Conservation (phyloP, 129 eudicot species). For the Mikania micrantha region DNA sequence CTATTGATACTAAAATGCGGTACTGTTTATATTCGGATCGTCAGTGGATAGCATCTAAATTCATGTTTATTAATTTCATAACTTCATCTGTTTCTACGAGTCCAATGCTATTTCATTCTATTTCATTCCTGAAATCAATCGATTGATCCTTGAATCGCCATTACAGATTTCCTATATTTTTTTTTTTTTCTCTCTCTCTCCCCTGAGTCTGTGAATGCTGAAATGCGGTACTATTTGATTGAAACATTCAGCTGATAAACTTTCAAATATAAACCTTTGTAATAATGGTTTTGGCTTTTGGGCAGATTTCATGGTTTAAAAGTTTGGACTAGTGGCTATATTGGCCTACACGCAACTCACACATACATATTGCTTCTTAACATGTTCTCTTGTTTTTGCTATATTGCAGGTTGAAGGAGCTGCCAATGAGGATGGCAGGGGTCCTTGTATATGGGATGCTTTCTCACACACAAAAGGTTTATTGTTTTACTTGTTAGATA, state of each 20-base stretch:
- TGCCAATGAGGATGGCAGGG: slow-evolving; percentile 54
- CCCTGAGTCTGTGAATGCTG: slow-evolving; percentile 3
- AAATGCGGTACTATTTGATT: neutral
- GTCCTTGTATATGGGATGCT: slow-evolving; percentile 80
- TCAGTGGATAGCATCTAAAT: neutral
- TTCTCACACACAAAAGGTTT: slow-evolving; percentile 46
- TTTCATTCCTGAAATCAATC: too few species aligned
- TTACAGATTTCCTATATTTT: neutral
- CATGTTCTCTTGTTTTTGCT: slow-evolving; percentile 6
- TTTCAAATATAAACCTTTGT: too few species aligned
- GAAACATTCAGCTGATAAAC: neutral
- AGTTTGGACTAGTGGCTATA: neutral
- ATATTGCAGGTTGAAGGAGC: slow-evolving; percentile 76
- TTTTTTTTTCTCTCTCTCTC: too few species aligned
- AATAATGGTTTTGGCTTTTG: neutral
- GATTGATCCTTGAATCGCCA: neutral
- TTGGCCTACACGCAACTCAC: neutral
- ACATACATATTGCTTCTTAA: neutral
- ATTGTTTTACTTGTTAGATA: neutral
- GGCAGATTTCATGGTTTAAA: neutral
- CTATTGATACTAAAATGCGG: neutral
- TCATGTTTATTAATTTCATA: neutral
- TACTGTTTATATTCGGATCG: neutral
- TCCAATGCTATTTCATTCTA: neutral
- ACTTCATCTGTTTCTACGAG: too few species aligned